phyloP scores from a whole-genome alignment of 2,329 filamentous ascomycete species.

The Xylariaceae sp. region DNA sequence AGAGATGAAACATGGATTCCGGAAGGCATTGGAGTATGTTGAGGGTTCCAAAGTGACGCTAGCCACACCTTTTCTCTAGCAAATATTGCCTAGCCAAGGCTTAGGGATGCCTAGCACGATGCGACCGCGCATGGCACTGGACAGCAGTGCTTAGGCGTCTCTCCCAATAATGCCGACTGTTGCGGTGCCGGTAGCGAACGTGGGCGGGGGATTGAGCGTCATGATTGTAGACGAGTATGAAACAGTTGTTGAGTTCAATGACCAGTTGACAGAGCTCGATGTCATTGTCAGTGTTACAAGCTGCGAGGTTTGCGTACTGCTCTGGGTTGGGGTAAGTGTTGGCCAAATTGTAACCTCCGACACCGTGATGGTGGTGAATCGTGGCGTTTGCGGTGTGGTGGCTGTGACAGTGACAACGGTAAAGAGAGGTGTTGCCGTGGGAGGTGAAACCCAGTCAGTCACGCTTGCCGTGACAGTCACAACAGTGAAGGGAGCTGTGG shows the following conservation, averaged over 20 bases:
- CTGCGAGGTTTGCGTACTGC: constrained; percentile 4
- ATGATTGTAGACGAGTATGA: constrained; percentile 20
- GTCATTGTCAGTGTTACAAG: constrained; percentile 19
- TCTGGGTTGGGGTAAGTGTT: constrained; percentile 2
- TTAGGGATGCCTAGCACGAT: not conserved
- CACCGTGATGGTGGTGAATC: constrained; percentile 18
- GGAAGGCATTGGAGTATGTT: constrained; percentile 1
- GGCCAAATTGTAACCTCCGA: constrained; percentile 20
- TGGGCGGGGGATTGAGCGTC: constrained; percentile 15
- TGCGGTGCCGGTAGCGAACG: constrained; percentile 17
- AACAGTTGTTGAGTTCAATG: constrained; percentile 19
- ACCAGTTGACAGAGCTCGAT: constrained; percentile 19
- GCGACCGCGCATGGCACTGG: not conserved
- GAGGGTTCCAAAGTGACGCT: not conserved
- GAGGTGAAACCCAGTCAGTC: not conserved
- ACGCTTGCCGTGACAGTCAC: constrained; percentile 15
- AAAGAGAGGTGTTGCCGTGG: not conserved
- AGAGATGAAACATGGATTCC: not conserved
- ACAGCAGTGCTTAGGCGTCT: constrained; percentile 2
- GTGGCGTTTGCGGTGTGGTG: constrained; percentile 6
- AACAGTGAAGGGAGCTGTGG: constrained; percentile 4
- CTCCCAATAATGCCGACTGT: constrained; percentile 9
- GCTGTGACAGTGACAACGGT: constrained; percentile 21
- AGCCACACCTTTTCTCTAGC: not conserved
- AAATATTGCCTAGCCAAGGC: not conserved